Base-by-base conservation (phyloP, 164 flowering plant genomes). In the Chimonanthus praecox region DNA sequence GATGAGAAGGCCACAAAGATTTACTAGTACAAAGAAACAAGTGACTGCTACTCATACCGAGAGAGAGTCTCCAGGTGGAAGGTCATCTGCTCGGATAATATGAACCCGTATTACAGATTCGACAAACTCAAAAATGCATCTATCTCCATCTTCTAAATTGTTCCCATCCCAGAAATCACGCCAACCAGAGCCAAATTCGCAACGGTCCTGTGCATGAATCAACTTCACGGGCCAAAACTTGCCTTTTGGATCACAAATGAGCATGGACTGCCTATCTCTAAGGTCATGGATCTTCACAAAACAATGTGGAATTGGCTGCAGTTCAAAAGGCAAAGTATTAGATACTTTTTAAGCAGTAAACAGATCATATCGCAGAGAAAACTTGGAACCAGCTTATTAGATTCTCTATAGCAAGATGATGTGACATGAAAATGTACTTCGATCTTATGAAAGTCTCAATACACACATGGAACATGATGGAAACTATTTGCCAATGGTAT, bases 241-340 rank as follows among this genome's bases (percentile, higher is more conserved):
- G 16, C 60, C 60, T 11, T 13, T 54, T 54, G 60, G 60, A 54
- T 54, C 60, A 54, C 60, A 10, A 54, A 54, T 11, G n/a, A 54
- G 16, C 60, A 13, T 54, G 60, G 60, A 54, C 16, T 13, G 60
- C 16, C 16, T 54, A n/a, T 54, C 16, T 54, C 60, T 54, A 54
- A 54, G 60, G 10, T 54, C 60, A 54, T 54, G 60, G 11, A 11
- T n/a, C 16, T 13, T 54, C 60, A 3, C 16, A 54, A 54, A 54
- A 54, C 16, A 13, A 13, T n/a, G 11, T 13, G 60, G 60, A 54
- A 54, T 54, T 54, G 60, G 60, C 60, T 54, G 60, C 77, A 78
- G 46, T 21, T 63, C 72, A 67, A 47, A 69, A 73, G 33, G 8
- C 66, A 71, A 54, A 54, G 60, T 3, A 54, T 54, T 13, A 54